Conservation (phyloP, 805 yeast genomes). For the Cyberlindnera americana region DNA sequence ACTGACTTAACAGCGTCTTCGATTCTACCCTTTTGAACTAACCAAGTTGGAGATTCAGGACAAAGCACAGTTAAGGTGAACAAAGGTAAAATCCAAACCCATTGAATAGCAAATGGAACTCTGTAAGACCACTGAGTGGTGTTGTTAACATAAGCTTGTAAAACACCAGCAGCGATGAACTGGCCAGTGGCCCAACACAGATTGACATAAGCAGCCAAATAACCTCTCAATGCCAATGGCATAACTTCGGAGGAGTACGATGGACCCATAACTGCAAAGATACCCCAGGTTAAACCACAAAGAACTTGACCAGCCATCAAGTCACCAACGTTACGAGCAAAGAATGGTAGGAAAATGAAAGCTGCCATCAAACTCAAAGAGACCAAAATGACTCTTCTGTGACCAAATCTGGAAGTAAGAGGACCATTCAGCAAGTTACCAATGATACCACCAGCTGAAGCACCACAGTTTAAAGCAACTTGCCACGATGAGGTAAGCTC, state of each 20-base stretch:
- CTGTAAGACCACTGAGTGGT: constrained; percentile 40
- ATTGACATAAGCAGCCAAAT: constrained; percentile 38
- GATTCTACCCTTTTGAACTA: constrained; percentile 38
- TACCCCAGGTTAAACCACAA: constrained; percentile 42
- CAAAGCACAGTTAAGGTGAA: constrained; percentile 40
- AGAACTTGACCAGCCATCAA: constrained; percentile 40
- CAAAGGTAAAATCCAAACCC: constrained; percentile 56
- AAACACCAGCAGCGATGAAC: constrained; percentile 49
- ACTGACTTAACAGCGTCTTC: constrained; percentile 40
- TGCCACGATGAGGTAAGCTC: constrained; percentile 43
- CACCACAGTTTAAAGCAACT: constrained; percentile 34
- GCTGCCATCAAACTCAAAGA: constrained; percentile 31
- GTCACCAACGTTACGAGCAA: constrained; percentile 34
- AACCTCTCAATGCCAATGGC: constrained; percentile 38
- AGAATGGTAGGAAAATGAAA: constrained; percentile 39
- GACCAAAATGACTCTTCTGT: constrained; percentile 32
- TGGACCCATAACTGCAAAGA: constrained; percentile 35
- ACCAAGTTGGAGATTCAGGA: constrained; percentile 61
- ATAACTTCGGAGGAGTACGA: constrained; percentile 42
- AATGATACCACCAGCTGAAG: constrained; percentile 32
- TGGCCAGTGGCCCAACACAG: constrained; percentile 48
- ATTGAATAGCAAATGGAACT: constrained; percentile 56
- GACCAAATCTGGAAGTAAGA: constrained; percentile 35
- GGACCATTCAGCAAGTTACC: constrained; percentile 28
- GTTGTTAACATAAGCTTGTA: constrained; percentile 32